phyloP scores from a whole-genome alignment of 306 rosid species.

The Vigna hirtella region DNA sequence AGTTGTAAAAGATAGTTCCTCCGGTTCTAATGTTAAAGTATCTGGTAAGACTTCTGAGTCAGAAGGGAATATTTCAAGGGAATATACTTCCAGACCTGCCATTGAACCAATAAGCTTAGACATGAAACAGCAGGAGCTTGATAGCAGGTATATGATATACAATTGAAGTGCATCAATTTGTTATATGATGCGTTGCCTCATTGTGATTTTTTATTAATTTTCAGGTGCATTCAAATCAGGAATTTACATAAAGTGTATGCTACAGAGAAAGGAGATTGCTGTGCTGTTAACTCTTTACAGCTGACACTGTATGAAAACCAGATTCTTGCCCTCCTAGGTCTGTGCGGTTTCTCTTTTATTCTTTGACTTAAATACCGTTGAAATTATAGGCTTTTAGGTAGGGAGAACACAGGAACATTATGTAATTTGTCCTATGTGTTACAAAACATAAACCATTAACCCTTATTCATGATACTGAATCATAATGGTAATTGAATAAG shows the following conservation, averaged over 20 bases:
- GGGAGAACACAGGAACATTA: not conserved
- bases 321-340: constrained; percentile 98
- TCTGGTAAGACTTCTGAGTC: constrained; percentile 43
- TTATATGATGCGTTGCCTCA: constrained; percentile 29
- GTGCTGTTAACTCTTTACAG: constrained; percentile 85
- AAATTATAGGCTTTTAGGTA: constrained; percentile 17
- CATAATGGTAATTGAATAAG: not conserved
- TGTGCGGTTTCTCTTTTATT: constrained; percentile 30
- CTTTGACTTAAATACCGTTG: not conserved
- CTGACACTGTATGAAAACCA: constrained; percentile 92
- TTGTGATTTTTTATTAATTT: constrained; percentile 44
- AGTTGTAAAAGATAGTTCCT: constrained; percentile 40
- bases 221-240: constrained; percentile 94
- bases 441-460: not conserved
- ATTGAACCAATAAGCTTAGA: constrained; percentile 82
- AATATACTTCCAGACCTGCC: constrained; percentile 53
- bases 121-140: constrained; percentile 96
- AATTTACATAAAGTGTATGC: constrained; percentile 88
- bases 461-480: not conserved
- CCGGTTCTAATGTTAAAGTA: constrained; percentile 48
- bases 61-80: constrained; percentile 45
- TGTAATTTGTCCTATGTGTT: not conserved
- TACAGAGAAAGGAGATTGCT: constrained; percentile 78
- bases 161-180: constrained; percentile 37
- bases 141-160: constrained; percentile 69